Evolutionary conservation across 2,329 filamentous ascomycete species (phyloP), one percentile per base, ranked within the genome.

Genomic region (Calonectria leucothoes): DNA sequence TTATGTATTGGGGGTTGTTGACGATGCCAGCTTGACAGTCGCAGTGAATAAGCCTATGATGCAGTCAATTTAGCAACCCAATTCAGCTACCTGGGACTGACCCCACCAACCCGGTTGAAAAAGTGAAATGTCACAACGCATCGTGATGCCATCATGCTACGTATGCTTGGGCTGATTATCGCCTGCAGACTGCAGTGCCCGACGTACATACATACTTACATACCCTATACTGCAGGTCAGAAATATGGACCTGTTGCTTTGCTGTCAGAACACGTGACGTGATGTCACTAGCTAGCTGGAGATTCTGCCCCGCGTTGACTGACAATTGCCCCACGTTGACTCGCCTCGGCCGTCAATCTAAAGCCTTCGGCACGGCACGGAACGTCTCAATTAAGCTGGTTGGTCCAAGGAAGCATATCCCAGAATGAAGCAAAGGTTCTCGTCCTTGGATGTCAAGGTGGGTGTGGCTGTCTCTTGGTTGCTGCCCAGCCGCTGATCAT

Each of bases 371-470:
- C 52, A 66, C 49, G 37, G 71, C 45, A 67, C 59, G 48, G 74
- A 72, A 39, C 49, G 57, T 65, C 39, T 61, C 45, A 35, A 74
- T 23, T 66, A 51, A 39, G 25, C 49, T 33, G 31, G 20, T 48
- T 70, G 69, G 55, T 51, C 31, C 33, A 49, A 37, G 45, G 31
- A 66, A 72, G 63, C 27, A 20, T 59, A 72, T 70, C 68, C 70
- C 80, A 87, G 81, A 65, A 95, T 95, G 93, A 95, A 95, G 88
- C 93, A 95, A 83, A 88, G 93, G 78, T 95, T 94, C 83, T 95
- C 93, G 15, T 95, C 93, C n/a, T 84, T 95, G 71, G 94, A 95
- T 82, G 93, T 95, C 80, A 94, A 93, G 87, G 92, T 92, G 82
- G 42, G 73, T 27, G 25, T 25, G 27, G 17, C 51, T 37, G 11